Evolutionary conservation across 805 yeast species (phyloP).

Genomic region (Lipomyces yamadae): DNA sequence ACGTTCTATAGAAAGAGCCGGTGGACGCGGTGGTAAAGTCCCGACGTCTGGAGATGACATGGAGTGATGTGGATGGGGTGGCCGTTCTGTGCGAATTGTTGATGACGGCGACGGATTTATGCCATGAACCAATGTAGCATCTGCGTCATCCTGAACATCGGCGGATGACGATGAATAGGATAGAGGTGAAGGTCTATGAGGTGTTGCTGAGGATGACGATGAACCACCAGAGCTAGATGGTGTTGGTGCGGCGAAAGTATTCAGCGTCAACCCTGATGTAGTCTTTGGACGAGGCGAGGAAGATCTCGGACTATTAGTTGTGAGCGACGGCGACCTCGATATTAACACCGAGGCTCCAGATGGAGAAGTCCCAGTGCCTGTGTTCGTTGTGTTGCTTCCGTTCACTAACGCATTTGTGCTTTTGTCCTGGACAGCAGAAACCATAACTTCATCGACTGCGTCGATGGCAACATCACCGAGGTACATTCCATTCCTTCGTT

Average conservation of each 20-base stretch:
- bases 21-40: not conserved
- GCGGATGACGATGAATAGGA: conserved; percentile 5
- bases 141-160: not conserved
- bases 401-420: not conserved
- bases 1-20: not conserved
- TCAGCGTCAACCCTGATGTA: not conserved
- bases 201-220: not conserved
- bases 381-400: not conserved
- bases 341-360: not conserved
- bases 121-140: conserved; percentile 1
- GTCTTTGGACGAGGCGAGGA: conserved; percentile 1
- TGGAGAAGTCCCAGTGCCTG: not conserved
- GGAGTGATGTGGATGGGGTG: not conserved
- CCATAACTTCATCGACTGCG: not conserved
- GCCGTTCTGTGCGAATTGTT: not conserved
- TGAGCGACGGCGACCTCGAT: conserved; percentile 4
- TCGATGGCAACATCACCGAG: not conserved
- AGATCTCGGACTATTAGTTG: not conserved
- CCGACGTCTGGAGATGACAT: conserved; percentile 10
- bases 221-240: not conserved
- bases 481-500: not conserved
- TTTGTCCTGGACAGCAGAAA: not conserved
- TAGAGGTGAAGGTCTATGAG: conserved; percentile 5
- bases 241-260: not conserved
- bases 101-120: not conserved